These are phyloP conservation scores for Fusarium subglutinans DNA, from an alignment of 2,329 filamentous ascomycete genomes.

Conservation along the genomic window DNA sequence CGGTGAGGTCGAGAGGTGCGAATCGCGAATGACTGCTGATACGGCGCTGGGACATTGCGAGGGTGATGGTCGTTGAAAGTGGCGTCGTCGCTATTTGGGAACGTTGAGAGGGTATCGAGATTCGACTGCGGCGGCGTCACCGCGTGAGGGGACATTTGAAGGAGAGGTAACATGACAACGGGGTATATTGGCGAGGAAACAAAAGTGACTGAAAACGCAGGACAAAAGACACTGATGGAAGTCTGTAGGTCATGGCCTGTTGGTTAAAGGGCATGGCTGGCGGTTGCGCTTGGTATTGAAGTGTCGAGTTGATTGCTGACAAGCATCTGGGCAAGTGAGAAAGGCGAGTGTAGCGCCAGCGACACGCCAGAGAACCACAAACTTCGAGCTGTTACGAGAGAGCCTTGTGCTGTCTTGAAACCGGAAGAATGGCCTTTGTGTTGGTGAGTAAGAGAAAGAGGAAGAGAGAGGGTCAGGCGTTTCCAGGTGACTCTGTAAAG, in stretches of 20 bases:
- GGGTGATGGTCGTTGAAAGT: constrained; percentile 37
- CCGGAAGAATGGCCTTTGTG: neutral
- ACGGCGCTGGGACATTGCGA: constrained; percentile 40
- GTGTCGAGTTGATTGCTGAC: constrained; percentile 41
- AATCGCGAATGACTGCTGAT: constrained; percentile 46
- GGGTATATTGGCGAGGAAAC: constrained; percentile 40
- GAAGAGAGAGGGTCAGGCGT: neutral
- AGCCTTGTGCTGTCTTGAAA: constrained; percentile 3
- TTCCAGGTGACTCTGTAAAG: constrained; percentile 3
- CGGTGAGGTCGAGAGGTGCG: constrained; percentile 45
- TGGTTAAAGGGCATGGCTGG: constrained; percentile 51
- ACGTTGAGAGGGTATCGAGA: constrained; percentile 48
- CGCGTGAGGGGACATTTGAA: constrained; percentile 62
- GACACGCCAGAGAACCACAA: constrained; percentile 18
- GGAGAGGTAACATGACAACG: constrained; percentile 58
- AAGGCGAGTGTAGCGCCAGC: constrained; percentile 40
- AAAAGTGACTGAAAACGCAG: constrained; percentile 41
- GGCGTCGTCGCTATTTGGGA: constrained; percentile 28
- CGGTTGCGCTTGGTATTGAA: constrained; percentile 30
- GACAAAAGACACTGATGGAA: constrained; percentile 39
- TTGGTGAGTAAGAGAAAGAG: neutral
- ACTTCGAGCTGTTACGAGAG: constrained; percentile 11
- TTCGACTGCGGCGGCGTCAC: constrained; percentile 56
- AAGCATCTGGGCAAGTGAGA: constrained; percentile 52
- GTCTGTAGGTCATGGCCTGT: constrained; percentile 54